Base-by-base conservation (phyloP, 2,329 filamentous ascomycete genomes). In the Bipolaris cookei region DNA sequence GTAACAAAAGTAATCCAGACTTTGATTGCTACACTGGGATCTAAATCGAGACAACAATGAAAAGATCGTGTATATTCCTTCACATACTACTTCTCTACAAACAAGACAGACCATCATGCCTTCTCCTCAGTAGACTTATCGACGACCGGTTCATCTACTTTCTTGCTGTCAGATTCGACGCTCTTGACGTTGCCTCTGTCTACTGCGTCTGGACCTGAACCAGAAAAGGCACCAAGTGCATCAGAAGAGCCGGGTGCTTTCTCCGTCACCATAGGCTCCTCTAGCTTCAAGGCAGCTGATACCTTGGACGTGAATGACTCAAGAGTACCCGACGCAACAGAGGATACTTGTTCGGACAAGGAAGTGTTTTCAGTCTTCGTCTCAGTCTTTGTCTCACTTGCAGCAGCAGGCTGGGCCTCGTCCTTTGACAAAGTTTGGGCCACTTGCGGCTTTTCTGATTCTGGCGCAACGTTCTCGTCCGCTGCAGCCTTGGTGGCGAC, bases 141-240 rank as follows among this genome's bases (percentile, higher is more conserved):
- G 23, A 13, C 39, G 25, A 49, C 42, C 16, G 42, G 38, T 4
- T 56, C 56, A 13, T 32, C 25, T 38, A 39, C 43, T 6, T 21
- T 47, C 25, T 64, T 60, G 34, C 61, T 41, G n/a, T 62, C 62
- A 11, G 52, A 30, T 18, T 49, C 28, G n/a, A 28, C 35, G 23
- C 50, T 47, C 23, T 56, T 55, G n/a, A 28, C 39, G 21, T 34
- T 46, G n/a, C 21, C 39, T 1, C 56, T 46, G 8, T 63, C 54
- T 13, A 49, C 47, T 23, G 60, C 32, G 20, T 55, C 54, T 20
- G 59, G 41, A 4, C 57, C 59, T 14, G 51, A 53, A 3, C 53
- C 63, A 34, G 67, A 64, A 46, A 67, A 69, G 2, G 65, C 64
- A 23, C 67, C 66, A 13, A 64, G 67, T 3, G 64, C 63, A 8